Percentiles rank a stretch among this genome's conserved stretches.
Evolutionary conservation across 2,329 filamentous ascomycete genomes (phyloP).

Genomic region (Fusarium phyllophilum): DNA sequence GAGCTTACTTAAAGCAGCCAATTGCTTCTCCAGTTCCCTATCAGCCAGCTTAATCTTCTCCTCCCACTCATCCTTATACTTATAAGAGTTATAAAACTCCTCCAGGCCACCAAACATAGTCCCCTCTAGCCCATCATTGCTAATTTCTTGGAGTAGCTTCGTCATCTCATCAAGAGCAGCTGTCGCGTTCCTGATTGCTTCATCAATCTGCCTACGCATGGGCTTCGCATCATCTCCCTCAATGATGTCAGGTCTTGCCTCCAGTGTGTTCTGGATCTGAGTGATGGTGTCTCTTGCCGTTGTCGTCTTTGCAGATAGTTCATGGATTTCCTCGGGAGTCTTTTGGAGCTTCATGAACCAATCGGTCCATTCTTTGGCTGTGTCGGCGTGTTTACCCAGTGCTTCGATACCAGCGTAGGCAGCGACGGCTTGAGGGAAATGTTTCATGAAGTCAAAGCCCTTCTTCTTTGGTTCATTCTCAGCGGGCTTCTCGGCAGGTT

Average conservation of each 20-base stretch:
- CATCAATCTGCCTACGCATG: constrained; percentile 46
- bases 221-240: constrained; percentile 45
- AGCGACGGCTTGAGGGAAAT: constrained; percentile 41
- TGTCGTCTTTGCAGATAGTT: constrained; percentile 41
- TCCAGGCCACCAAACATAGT: constrained; percentile 37
- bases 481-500: neutral
- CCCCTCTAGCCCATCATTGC: constrained; percentile 37
- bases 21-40: constrained; percentile 44
- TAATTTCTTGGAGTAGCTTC: constrained; percentile 44
- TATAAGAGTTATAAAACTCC: constrained; percentile 49
- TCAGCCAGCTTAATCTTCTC: constrained; percentile 47
- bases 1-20: constrained; percentile 42
- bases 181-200: constrained; percentile 41
- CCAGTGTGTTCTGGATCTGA: constrained; percentile 45
- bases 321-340: constrained; percentile 47
- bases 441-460: constrained; percentile 25
- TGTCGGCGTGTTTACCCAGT: constrained; percentile 44
- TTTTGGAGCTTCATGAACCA: constrained; percentile 48
- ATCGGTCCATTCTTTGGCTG: constrained; percentile 49
- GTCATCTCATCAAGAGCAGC: constrained; percentile 45
- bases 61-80: constrained; percentile 47
- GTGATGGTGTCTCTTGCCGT: constrained; percentile 47
- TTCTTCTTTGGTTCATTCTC: constrained; percentile 1
- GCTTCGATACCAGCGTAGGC: constrained; percentile 44
- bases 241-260: constrained; percentile 45